Conservation (phyloP, 495 filamentous ascomycete species). For the Podospora appendiculata region DNA sequence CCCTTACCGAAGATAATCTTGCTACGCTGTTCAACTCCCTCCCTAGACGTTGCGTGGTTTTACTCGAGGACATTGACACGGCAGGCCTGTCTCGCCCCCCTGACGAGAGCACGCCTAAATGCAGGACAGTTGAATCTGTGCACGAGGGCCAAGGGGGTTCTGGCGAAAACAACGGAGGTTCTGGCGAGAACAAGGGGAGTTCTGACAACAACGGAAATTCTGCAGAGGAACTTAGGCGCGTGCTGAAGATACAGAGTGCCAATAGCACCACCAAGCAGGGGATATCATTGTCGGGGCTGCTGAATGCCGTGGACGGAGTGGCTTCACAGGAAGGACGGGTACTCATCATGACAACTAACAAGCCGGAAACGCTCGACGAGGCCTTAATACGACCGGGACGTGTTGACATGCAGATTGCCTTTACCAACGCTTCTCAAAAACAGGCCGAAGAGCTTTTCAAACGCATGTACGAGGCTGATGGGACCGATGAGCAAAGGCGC, state of each 20-base stretch:
- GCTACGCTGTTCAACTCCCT: conserved; percentile 57
- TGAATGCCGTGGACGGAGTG: conserved; percentile 83
- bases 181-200: not conserved
- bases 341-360: conserved; percentile 81
- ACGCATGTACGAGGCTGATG: conserved; percentile 57
- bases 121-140: no score
- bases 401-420: conserved; percentile 65
- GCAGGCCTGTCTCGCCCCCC: conserved; percentile 49
- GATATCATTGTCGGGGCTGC: conserved; percentile 66
- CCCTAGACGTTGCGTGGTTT: conserved; percentile 56
- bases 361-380: conserved; percentile 63
- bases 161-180: no score
- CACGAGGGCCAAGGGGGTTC: no score
- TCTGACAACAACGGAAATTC: conserved; percentile 15
- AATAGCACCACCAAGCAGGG: conserved; percentile 21
- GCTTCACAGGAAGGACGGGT: conserved; percentile 74
- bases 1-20: conserved; percentile 63
- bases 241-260: conserved; percentile 22
- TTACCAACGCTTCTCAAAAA: conserved; percentile 53
- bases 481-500: conserved; percentile 3
- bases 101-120: not conserved
- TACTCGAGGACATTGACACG: conserved; percentile 68
- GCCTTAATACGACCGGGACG: conserved; percentile 71
- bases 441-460: conserved; percentile 64
- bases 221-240: conserved; percentile 26